Base-by-base conservation (phyloP, 108 stramenopile species). In the Poteriospumella lacustris region DNA sequence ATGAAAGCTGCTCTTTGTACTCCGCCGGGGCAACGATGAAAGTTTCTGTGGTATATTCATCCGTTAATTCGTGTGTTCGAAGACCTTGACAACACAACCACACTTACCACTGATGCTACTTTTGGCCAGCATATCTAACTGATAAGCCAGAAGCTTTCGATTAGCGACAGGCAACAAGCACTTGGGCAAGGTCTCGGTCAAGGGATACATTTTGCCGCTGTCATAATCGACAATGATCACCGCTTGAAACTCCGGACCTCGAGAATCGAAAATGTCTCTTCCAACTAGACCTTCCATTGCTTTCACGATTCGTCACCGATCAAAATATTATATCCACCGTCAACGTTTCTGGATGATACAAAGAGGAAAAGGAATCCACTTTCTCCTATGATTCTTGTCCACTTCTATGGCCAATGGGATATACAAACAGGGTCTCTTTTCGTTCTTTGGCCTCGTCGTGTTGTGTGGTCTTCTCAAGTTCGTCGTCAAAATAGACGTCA, bases 81-180 rank as follows among this genome's bases (percentile, higher is more conserved):
- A 56, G 24, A 56, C 52, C 19, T n/a, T n/a, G n/a, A n/a, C 40
- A 68, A 68, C 19, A 39, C 28, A 36, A 19, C 19, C 28, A 5
- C 28, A 9, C 12, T 73, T 56, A 73, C 70, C 70, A 29, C 9
- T 38, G 36, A 56, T 33, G 28, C 33, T 33, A 73, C 70, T 73
- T 31, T 52, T 73, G 31, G 31, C 3, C 3, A 73, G 41, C 44
- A 56, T 73, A 38, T 73, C 47, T 5, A 73, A 24, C 42, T 73
- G 70, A 26, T 52, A 56, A 5, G 70, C 43, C 5, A 73, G 41
- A 5, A 73, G 41, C 5, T 3, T 24, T 3, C 26, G 12, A 56
- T 73, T 73, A 24, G 44, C 70, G 33, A 73, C 41, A 42, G 70
- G 70, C 36, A 73, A 33, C 42, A 73, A 56, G 36, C 70, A 73